Conservation (phyloP, 2,329 filamentous ascomycete species). For the Chaetomium globosum region DNA sequence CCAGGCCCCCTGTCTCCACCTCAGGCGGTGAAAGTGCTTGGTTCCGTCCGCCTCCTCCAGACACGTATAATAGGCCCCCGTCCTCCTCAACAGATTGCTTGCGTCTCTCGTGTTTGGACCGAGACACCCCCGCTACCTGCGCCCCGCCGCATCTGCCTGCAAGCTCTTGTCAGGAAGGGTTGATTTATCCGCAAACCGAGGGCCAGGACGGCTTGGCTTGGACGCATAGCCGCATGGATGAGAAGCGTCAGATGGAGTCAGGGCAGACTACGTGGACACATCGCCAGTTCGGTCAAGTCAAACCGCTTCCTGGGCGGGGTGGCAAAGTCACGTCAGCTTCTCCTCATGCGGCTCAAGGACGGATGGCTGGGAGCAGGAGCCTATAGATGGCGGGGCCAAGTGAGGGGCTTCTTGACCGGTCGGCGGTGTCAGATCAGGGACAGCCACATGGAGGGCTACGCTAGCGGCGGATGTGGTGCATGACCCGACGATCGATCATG, state of each 20-base stretch:
- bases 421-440: not conserved
- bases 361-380: not conserved
- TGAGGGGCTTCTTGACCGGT: constrained; percentile 11
- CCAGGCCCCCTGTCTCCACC: not conserved
- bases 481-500: constrained; percentile 19
- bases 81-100: constrained; percentile 7
- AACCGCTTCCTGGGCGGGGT: constrained; percentile 1
- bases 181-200: constrained; percentile 1
- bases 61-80: constrained; percentile 23
- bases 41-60: constrained; percentile 4
- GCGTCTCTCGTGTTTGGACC: constrained; percentile 15
- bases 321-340: constrained; percentile 25
- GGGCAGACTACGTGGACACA: constrained; percentile 22
- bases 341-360: constrained; percentile 15
- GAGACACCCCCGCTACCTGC: constrained; percentile 11
- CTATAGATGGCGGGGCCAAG: constrained; percentile 5
- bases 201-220: constrained; percentile 13
- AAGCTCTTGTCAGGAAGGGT: constrained; percentile 3
- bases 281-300: constrained; percentile 13
- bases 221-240: constrained; percentile 1
- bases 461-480: not conserved
- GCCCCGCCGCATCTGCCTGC: constrained; percentile 22
- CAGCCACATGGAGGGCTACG: not conserved
- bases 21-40: constrained; percentile 17
- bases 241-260: constrained; percentile 8